Percentiles rank a stretch among this genome's conserved stretches.
phyloP scores from a whole-genome alignment of 2,329 filamentous ascomycete genomes.

The Lithohypha guttulata region DNA sequence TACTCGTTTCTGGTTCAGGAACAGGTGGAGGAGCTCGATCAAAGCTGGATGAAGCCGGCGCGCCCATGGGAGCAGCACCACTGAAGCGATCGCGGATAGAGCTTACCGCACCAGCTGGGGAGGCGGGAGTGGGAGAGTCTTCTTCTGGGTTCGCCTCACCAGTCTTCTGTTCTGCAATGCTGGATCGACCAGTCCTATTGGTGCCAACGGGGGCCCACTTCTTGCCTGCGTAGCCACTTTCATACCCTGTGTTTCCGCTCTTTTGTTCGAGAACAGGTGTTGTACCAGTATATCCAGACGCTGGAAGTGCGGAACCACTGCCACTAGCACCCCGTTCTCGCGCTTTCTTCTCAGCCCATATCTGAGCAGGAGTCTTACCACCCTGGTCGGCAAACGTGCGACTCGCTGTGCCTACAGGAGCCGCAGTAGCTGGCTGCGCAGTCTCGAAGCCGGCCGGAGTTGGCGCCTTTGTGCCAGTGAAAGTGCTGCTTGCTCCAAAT shows the following conservation, averaged over 20 bases:
- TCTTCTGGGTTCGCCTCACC: constrained; percentile 42
- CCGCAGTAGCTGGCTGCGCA: constrained; percentile 48
- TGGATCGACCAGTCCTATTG: constrained; percentile 56
- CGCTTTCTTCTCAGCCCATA: constrained; percentile 97
- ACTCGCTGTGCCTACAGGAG: constrained; percentile 68
- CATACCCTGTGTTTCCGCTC: constrained; percentile 69
- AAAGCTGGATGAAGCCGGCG: constrained; percentile 32
- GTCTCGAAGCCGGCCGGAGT: constrained; percentile 58
- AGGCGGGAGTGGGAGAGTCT: constrained; percentile 42
- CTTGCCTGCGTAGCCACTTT: constrained; percentile 84
- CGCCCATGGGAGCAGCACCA: constrained; percentile 60
- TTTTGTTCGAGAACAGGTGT: constrained; percentile 55
- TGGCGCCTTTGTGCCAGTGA: constrained; percentile 82
- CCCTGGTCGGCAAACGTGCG: constrained; percentile 89
- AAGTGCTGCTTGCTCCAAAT: constrained; percentile 59
- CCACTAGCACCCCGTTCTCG: constrained; percentile 54
- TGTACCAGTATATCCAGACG: constrained; percentile 30
- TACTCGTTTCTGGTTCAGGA: constrained; percentile 50
- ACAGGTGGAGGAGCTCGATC: constrained; percentile 42
- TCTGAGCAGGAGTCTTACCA: constrained; percentile 90
- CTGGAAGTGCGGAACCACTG: constrained; percentile 38
- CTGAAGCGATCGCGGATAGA: constrained; percentile 76
- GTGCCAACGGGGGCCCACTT: constrained; percentile 78
- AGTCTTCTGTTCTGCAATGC: constrained; percentile 52
- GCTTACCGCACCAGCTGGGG: constrained; percentile 55